Base-by-base conservation (phyloP, 2,329 filamentous ascomycete species). In the Phaeomoniella chlamydospora region DNA sequence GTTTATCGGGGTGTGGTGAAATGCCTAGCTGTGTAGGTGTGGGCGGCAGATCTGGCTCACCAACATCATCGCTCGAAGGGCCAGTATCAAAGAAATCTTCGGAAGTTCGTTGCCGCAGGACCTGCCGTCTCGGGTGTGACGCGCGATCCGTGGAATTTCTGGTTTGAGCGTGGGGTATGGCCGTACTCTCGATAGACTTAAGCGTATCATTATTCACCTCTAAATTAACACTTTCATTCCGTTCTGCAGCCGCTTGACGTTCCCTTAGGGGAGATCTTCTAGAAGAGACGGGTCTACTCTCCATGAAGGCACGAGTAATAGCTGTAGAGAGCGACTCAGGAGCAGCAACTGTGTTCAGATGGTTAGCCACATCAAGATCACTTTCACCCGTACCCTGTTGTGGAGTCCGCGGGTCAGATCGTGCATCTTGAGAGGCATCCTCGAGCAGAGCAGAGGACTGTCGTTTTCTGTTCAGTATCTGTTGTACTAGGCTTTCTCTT, bases 11-110 rank as follows among this genome's bases (percentile, higher is more conserved):
- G 15, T 29, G 33, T 12, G 39, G 5, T 16, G 22, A 39, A 5
- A 43, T 31, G 26, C 45, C 47, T 14, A 49, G 38, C 16, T 47
- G 36, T 10, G 45, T 44, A 12, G 45, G 44, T 11, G 47, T 49
- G 4, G 45, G 47, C 11, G 47, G 47, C 15, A 49, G 29, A 13
- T 46, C 44, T 6, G 41, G 43, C 33, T 45, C 43, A 17, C 10
- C 16, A 17, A 17, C 18, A 34, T 17, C 16, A 18, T 17, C 11
- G 32, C 16, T 18, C 9, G 18, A 34, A 17, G 18, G 32, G n/a
- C 18, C 32, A 15, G 15, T 18, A 9, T 34, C 11, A 17, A 17
- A 15, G 9, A 17, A 18, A 17, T 34, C 32, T 17, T 18, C 16
- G 9, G 11, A 10, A 9, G 9, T 34, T 17, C 18, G 32, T 14